These are phyloP conservation scores for Pneumocystis sp. DNA, from an alignment of 1,139 yeast species.

Conservation along the genomic window DNA sequence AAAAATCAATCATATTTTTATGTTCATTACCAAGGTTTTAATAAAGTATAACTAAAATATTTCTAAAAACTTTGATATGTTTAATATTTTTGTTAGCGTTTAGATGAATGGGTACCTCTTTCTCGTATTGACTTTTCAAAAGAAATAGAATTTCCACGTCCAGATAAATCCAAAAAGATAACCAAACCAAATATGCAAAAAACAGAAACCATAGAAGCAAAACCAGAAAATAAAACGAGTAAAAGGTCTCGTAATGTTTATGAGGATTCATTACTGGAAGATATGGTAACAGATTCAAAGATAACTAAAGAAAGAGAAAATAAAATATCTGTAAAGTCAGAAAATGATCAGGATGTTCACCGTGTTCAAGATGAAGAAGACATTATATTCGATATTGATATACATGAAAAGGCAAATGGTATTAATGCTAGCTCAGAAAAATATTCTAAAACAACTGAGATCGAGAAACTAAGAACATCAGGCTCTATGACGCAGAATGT, in stretches of 20 bases:
- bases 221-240: slow-evolving; percentile 28
- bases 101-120: slow-evolving; percentile 82
- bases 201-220: slow-evolving; percentile 31
- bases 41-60: slow-evolving; percentile 34
- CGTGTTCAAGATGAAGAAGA: slow-evolving; percentile 15
- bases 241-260: slow-evolving; percentile 15
- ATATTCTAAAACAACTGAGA: slow-evolving; percentile 68
- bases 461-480: slow-evolving; percentile 75
- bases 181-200: slow-evolving; percentile 17
- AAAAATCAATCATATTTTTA: slow-evolving; percentile 71
- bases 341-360: not conserved
- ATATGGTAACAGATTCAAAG: not conserved
- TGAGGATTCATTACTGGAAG: not conserved
- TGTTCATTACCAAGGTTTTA: slow-evolving; percentile 87
- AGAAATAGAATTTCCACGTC: slow-evolving; percentile 59
- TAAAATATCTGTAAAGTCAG: not conserved
- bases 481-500: slow-evolving; percentile 92
- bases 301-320: not conserved
- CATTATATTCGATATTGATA: slow-evolving; percentile 14
- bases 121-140: slow-evolving; percentile 54
- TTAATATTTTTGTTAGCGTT: slow-evolving; percentile 27
- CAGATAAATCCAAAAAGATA: slow-evolving; percentile 26
- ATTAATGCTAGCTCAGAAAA: slow-evolving; percentile 59
- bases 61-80: not conserved
- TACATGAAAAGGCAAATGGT: slow-evolving; percentile 31